Base-by-base conservation (phyloP, 805 yeast species). In the Metschnikowia hibisci region DNA sequence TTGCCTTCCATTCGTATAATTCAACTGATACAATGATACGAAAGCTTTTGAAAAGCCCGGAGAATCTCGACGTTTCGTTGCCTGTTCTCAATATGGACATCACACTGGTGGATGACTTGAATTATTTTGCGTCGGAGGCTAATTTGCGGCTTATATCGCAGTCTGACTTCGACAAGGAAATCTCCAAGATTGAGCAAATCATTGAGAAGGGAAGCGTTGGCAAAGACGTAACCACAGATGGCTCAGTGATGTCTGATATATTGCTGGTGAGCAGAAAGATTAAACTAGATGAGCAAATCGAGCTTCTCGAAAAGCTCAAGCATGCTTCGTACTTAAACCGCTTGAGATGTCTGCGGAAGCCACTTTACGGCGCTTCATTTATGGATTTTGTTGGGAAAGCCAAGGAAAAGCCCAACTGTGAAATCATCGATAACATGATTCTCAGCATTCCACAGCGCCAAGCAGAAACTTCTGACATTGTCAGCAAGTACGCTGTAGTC, bases 401-500 rank as follows among this genome's bases (percentile, higher is more conserved):
- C 4, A 11, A 14, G 6, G 7, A 20, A 18, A 37, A 20, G 11
- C 13, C 40, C 12, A 29, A 23, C 14, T 37, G 40, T 22, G 40
- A 37, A 29, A 25, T 18, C 13, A 7, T 29, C 11, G 26, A 42
- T 8, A 27, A 35, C 6, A 56, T 67, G 50, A 49, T 56, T 2
- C 43, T 57, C 15, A 48, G 59, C 6, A 46, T 68, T n/a, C 54
- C 60, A 3, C 48, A 55, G 28, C 50, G 71, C 32, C 63, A 55
- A 3, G 62, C 58, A 3, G 34, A 47, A 0, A 68, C 81, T 71
- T 60, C 65, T 8, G 80, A 77, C 27, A 57, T 69, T 0, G 75
- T 91, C 45, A 87, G 86, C 33, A 80, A 83, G 47, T 93, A 74
- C 63, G 87, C 95, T 0, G 91, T 87, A 50, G 76, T 91, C 4